These are phyloP conservation scores for Echinosophora koreensis DNA, from an alignment of 306 rosid species.

Conservation along the genomic window DNA sequence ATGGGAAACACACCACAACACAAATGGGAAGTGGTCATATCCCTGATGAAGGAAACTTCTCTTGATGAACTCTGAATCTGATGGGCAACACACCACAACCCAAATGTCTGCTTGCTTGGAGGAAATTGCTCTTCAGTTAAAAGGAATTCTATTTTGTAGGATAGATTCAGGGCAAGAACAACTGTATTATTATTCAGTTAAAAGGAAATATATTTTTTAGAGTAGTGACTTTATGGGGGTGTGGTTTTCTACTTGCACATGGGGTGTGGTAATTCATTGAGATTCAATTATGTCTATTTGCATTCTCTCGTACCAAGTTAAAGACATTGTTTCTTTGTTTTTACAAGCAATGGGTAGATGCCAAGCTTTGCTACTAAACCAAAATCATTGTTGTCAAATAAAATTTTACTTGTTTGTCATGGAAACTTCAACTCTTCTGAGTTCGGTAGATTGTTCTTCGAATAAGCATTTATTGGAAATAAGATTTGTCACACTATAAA, in stretches of 20 bases:
- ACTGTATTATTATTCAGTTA: no score
- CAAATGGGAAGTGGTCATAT: conserved; percentile 79
- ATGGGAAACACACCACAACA: conserved; percentile 67
- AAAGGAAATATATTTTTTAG: no score
- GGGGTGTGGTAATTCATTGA: no score
- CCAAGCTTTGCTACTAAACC: conserved; percentile 4
- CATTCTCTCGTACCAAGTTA: no score
- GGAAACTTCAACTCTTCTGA: not conserved
- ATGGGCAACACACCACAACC: no score
- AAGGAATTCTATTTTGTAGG: conserved; percentile 63
- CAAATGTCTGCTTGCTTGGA: conserved; percentile 42
- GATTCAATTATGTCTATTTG: no score
- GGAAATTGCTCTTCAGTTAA: conserved; percentile 32
- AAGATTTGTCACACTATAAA: not conserved
- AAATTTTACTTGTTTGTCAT: no score
- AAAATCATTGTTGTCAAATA: no score
- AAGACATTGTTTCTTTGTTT: not conserved
- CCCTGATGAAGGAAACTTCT: conserved; percentile 68
- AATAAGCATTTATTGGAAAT: not conserved
- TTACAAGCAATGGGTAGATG: conserved; percentile 9
- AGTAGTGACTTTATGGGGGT: no score
- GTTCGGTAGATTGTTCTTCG: not conserved
- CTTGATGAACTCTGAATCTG: no score
- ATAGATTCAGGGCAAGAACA: conserved; percentile 79
- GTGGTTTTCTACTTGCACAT: no score